Base-by-base conservation (phyloP, 2,329 filamentous ascomycete genomes). In the Pyrenochaeta sp. region DNA sequence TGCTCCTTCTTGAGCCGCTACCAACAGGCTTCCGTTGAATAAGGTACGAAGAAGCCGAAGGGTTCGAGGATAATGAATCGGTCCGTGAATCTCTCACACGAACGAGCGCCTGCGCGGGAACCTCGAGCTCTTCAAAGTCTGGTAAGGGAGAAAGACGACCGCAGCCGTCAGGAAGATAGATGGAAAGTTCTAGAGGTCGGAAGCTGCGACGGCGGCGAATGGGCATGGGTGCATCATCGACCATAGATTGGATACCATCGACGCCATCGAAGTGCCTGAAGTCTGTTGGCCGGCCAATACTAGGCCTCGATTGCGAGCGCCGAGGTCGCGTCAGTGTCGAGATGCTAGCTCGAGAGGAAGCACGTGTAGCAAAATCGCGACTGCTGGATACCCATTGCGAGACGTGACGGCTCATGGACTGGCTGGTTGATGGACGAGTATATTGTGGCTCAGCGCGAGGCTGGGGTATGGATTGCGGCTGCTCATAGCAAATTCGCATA, bases 121-220 rank as follows among this genome's bases (percentile, higher is more conserved):
- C 64, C 54, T 71, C 67, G 25, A 78, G 57, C 15, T 63, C 62
- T 19, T 65, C 58, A 47, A 79, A 79, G 57, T 80, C 74, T 15
- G 78, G 78, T 5, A 80, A 65, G 8, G 77, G 77, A 13, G 77
- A 79, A 2, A 80, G 67, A 34, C 72, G 66, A 32, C 68, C 65
- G 36, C 64, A 66, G 5, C 72, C 70, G 37, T 75, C 67, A 13
- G 69, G 69, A 3, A 74, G 58, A 50, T 79, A 79, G 34, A 80
- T 78, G 12, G 75, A 78, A 1, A 80, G 65, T 45, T 80, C 74
- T 5, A 80, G 61, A 3, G 77, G 78, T 27, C 72, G 66, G 55
- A 79, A 78, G 59, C 72, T 76, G 34, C 72, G 67, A 40, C 73
- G 67, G 7, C 74, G 68, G 34, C 73, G 69, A 15, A 73, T 52